These are phyloP conservation scores for Umbelopsis isabellina DNA, from an alignment of 192 early-diverging fungal species.

Conservation along the genomic window DNA sequence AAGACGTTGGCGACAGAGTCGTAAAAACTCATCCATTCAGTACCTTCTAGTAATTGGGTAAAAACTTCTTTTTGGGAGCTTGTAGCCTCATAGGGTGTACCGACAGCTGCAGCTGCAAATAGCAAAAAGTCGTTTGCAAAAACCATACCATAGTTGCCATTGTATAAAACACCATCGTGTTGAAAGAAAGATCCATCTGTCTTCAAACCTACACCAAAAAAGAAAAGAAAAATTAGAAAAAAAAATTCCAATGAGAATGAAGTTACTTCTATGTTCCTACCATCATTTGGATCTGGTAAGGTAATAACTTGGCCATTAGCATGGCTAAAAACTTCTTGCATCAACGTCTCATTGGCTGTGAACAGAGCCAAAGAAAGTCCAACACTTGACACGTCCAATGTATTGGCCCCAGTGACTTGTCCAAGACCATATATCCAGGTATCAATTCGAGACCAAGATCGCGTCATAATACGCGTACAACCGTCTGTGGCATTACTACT, in stretches of 20 bases:
- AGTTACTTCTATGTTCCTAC: not conserved
- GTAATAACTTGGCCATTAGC: constrained; percentile 25
- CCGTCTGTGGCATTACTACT: not conserved
- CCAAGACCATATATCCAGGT: constrained; percentile 25
- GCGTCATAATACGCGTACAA: constrained; percentile 19
- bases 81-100: constrained; percentile 23
- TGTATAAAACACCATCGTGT: constrained; percentile 29
- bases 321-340: constrained; percentile 11
- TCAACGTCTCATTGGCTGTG: constrained; percentile 23
- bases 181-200: constrained; percentile 34
- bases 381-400: constrained; percentile 25
- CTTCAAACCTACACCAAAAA: constrained; percentile 20
- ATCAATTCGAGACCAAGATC: constrained; percentile 22
- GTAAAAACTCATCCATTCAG: constrained; percentile 31
- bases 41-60: constrained; percentile 25
- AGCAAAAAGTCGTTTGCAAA: constrained; percentile 20
- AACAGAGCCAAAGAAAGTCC: constrained; percentile 20
- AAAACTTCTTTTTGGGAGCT: constrained; percentile 13
- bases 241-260: not conserved
- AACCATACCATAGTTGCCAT: constrained; percentile 33
- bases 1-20: not conserved
- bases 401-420: constrained; percentile 30
- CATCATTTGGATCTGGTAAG: not conserved
- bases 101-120: constrained; percentile 15
- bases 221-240: no score